Evolutionary conservation across 2,329 filamentous ascomycete species (phyloP), one percentile per base, ranked within the genome.

Genomic region (Pseudonectria buxi): DNA sequence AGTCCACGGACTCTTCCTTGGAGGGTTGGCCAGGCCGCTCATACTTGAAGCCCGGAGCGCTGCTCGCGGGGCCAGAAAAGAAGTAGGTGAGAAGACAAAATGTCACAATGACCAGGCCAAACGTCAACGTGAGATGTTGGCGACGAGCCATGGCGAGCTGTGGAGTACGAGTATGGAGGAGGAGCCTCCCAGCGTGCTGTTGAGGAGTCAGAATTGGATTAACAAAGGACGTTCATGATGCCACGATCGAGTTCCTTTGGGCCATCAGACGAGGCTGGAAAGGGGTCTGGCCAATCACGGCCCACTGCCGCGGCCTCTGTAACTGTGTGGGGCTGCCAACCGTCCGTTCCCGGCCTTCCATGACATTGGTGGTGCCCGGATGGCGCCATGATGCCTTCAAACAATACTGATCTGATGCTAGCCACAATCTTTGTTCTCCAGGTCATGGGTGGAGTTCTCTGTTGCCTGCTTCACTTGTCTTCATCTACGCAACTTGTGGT

Each of bases 41-140:
- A 37, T 43, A 40, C 24, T 43, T 27, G 52, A 51, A 50, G 37
- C 37, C 34, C 24, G 46, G 39, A 30, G 41, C 26, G 39, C 36
- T 37, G 32, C 41, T 43, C 16, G 44, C 43, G 26, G 58, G 57
- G 44, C 72, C 67, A 36, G 78, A 73, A 46, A 79, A 73, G 44
- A 75, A 65, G 45, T 81, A 73, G 27, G 74, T 72, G 38, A 84
- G 46, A 50, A 74, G 69, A 35, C 76, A 63, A 51, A 81, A 69
- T 42, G 72, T 60, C 39, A 72, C 63, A 46, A 78, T 65, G 46
- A 69, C 68, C 46, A 81, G 51, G 32, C 78, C 54, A 43, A 81
- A 52, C 32, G 73, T 62, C 45, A 74, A 53, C 22, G 74, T 64
- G 39, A 79, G 56, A 47, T 76, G 70, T 44, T 68, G 66, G 43